phyloP scores from a whole-genome alignment of 441 rosid species.

The Populus hybrid region DNA sequence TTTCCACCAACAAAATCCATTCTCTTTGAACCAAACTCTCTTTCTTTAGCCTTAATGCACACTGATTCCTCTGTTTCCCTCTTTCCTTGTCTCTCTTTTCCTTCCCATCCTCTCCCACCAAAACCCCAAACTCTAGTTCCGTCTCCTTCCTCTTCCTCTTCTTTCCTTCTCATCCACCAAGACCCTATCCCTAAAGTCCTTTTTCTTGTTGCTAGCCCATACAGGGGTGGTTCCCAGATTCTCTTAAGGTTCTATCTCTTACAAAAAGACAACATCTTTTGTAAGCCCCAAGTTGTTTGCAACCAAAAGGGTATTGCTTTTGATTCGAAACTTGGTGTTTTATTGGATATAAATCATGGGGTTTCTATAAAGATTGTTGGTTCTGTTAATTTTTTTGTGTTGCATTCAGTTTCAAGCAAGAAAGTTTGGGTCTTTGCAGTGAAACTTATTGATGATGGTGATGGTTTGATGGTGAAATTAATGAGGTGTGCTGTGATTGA shows the following conservation, averaged over 20 bases:
- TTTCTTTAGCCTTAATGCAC: conserved; percentile 61
- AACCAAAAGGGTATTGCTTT: conserved; percentile 53
- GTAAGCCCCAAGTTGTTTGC: conserved; percentile 43
- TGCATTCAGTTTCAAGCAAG: conserved; percentile 41
- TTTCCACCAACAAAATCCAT: conserved; percentile 39
- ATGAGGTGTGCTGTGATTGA: conserved; percentile 69
- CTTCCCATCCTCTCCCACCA: conserved; percentile 36
- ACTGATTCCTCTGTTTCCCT: conserved; percentile 63
- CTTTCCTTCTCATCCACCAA: too few relatives aligned
- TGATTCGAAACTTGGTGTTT: conserved; percentile 52
- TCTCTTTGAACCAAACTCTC: conserved; percentile 61
- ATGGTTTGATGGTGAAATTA: conserved; percentile 42
- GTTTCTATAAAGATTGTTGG: conserved; percentile 51
- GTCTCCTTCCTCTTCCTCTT: conserved; percentile 24
- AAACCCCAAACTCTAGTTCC: conserved; percentile 49
- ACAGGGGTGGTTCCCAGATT: conserved; percentile 52
- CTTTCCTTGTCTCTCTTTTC: conserved; percentile 38
- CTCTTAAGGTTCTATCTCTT: conserved; percentile 48
- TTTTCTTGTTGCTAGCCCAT: conserved; percentile 51
- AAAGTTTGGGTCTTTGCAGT: conserved; percentile 57
- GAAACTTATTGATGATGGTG: conserved; percentile 36
- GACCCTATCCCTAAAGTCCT: conserved; percentile 29
- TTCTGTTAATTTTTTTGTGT: conserved; percentile 16
- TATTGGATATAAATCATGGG: conserved; percentile 50
- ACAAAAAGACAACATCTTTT: conserved; percentile 34